A percentile compares a stretch with the other conserved stretches of the same genome.
phyloP scores from a whole-genome alignment of 2,329 filamentous ascomycete genomes.

The Fusarium sp. region DNA sequence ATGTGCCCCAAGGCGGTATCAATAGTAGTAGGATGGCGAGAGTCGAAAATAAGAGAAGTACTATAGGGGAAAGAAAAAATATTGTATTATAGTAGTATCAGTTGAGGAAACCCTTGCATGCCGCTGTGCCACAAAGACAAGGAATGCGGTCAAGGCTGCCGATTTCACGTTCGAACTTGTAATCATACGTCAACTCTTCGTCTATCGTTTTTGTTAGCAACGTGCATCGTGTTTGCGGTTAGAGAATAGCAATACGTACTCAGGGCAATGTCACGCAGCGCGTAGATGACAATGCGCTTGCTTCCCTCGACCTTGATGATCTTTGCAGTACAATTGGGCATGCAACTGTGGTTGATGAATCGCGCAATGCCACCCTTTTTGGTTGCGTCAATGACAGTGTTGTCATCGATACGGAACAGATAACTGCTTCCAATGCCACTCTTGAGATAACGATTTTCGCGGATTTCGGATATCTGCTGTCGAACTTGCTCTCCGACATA shows the following conservation, averaged over 20 bases:
- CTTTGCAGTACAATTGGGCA: conserved; percentile 98
- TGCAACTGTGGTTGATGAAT: conserved; percentile 99
- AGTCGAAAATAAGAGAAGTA: conserved; percentile 3
- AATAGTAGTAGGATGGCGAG: conserved; percentile 16
- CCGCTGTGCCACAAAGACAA: conserved; percentile 94
- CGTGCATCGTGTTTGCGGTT: neutral
- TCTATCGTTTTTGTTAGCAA: conserved; percentile 67
- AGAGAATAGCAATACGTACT: conserved; percentile 71
- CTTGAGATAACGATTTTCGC: conserved; percentile 91
- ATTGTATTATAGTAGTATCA: conserved; percentile 60
- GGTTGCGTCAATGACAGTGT: conserved; percentile 96
- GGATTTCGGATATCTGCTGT: conserved; percentile 96
- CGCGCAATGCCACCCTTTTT: conserved; percentile 98
- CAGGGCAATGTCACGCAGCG: conserved; percentile 91
- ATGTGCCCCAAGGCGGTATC: conserved; percentile 15
- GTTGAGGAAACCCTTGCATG: conserved; percentile 99
- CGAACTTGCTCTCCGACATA: conserved; percentile 98
- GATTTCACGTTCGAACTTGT: conserved; percentile 99
- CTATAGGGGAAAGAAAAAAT: conserved; percentile 26
- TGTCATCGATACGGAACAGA: conserved; percentile 97
- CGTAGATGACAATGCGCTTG: conserved; percentile 99
- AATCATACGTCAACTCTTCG: conserved; percentile 99
- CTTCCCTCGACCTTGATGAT: conserved; percentile 99
- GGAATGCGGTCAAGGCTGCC: conserved; percentile 95
- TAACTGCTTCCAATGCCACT: conserved; percentile 98